Base-by-base conservation (phyloP, 2,329 filamentous ascomycete species). In the Grosmannia penicillata region DNA sequence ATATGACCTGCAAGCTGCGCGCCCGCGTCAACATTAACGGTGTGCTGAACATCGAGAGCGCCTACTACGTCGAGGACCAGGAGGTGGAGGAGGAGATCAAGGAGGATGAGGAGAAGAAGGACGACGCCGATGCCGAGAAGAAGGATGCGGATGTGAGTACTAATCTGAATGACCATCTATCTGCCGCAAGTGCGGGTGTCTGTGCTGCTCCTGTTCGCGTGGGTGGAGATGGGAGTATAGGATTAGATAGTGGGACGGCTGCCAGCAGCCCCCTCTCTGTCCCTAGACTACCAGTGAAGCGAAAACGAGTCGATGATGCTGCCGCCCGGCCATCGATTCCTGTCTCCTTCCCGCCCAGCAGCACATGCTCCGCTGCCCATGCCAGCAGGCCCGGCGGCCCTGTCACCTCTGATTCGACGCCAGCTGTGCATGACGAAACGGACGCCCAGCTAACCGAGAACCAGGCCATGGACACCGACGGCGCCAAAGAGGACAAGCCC, bases 1-100 rank as follows among this genome's bases (percentile, higher is more conserved):
- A 96, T 61, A 96, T 98, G 89, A 93, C 96, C 54, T 98, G 91
- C 80, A 98, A 98, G 70, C 78, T 98, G 45, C 96, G 96, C 75
- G 89, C 91, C 34, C 79, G 91, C 47, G 75, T 98, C 40, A 98
- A 98, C 65, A 75, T 96, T 47, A 87, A 96, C 66, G 91, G 91
- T 59, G 75, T 98, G 43, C 70, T 98, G 48, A 96, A 96, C 56
- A 82, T 98, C 27, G 91, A 98, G 68, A 87, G 78, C 46, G 91
- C 87, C 44, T 98, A 98, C 70, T 96, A 85, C 53, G 91, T 98
- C 38, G 91, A 98, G 67, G 91, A 98, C 57, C 78, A 93, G 55
- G 91, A 98, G 63, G 78, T 96, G 40, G 91, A 98, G 66, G 79
- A 86, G 47, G 66, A 70, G 48, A 56, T 63, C 44, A 63, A 64